phyloP scores from a whole-genome alignment of 495 filamentous ascomycete genomes.

The Aspergillus kassunensis region DNA sequence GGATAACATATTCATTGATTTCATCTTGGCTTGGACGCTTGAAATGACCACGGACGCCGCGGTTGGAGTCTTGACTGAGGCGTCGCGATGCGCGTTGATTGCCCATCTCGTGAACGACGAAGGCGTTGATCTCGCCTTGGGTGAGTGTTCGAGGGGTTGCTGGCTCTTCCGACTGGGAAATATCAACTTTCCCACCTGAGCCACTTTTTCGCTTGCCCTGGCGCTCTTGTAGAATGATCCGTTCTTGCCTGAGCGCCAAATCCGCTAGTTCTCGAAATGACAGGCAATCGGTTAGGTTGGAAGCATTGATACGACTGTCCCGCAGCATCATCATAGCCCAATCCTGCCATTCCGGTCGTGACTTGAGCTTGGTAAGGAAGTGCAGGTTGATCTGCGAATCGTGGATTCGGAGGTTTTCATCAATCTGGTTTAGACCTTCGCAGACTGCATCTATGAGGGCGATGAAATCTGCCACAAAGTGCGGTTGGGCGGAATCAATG shows the following conservation, averaged over 20 bases:
- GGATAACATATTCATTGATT: constrained; percentile 31
- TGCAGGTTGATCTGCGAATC: constrained; percentile 28
- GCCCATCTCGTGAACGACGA: constrained; percentile 26
- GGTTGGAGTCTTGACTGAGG: constrained; percentile 4
- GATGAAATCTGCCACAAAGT: constrained; percentile 25
- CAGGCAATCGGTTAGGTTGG: constrained; percentile 18
- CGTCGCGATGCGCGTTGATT: constrained; percentile 4
- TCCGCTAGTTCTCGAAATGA: constrained; percentile 23
- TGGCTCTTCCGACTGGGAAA: background rate
- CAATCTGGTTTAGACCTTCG: constrained; percentile 27
- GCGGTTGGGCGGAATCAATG: constrained; percentile 23
- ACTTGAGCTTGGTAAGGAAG: constrained; percentile 27
- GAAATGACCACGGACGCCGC: constrained; percentile 14
- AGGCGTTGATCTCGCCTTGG: constrained; percentile 27
- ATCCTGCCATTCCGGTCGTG: constrained; percentile 24
- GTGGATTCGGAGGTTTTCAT: constrained; percentile 24
- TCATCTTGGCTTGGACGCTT: constrained; percentile 31
- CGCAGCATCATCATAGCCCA: constrained; percentile 28
- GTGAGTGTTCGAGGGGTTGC: constrained; percentile 7
- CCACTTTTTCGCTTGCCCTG: background rate
- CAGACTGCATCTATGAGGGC: constrained; percentile 28
- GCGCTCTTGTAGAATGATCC: background rate
- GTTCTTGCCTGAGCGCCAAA: constrained; percentile 23
- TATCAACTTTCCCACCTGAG: background rate
- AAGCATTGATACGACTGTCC: constrained; percentile 20